Percentiles rank a stretch among this genome's conserved stretches.
Evolutionary conservation across 176 grass and related monocot species (phyloP).

Genomic region (Avena eriantha): DNA sequence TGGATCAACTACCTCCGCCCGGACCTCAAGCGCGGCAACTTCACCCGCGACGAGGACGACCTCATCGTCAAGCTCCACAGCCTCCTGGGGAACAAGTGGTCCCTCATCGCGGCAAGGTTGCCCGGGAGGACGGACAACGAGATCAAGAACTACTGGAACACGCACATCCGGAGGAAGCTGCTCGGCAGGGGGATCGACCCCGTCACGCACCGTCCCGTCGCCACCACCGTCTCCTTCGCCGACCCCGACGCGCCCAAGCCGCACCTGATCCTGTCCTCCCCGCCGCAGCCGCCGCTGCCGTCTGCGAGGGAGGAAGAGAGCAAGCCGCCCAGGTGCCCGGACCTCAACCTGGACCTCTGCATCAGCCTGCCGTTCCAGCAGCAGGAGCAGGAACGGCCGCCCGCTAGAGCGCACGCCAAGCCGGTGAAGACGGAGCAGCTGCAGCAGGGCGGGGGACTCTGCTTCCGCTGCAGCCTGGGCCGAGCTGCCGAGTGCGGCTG

Average conservation of each 20-base stretch:
- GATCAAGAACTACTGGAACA: conserved; percentile 99
- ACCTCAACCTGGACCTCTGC: conserved; percentile 92
- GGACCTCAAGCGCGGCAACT: conserved; percentile 99
- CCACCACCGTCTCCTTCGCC: conserved; percentile 50
- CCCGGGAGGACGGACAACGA: conserved; percentile 95
- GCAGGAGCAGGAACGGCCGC: conserved; percentile 28
- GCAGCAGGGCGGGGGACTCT: conserved; percentile 9
- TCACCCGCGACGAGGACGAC: conserved; percentile 80
- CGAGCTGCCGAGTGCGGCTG: conserved; percentile 54
- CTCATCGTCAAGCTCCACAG: conserved; percentile 91
- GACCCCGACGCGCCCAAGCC: background rate
- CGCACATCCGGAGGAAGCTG: conserved; percentile 81
- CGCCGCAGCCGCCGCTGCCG: no score
- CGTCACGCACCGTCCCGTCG: conserved; percentile 71
- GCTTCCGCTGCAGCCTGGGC: conserved; percentile 70
- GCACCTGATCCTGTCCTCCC: background rate
- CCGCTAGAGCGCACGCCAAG: conserved; percentile 28
- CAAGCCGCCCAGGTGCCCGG: conserved; percentile 62
- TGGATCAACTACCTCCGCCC: conserved; percentile 99
- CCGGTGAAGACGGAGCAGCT: conserved; percentile 45
- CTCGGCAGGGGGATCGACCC: conserved; percentile 72
- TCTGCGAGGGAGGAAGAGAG: background rate
- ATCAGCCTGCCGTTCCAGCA: conserved; percentile 74
- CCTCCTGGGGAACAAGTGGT: conserved; percentile 96
- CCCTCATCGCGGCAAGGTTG: conserved; percentile 75